Evolutionary conservation across 352 stramenopile species (phyloP).

Genomic region (Phytophthora pisi): DNA sequence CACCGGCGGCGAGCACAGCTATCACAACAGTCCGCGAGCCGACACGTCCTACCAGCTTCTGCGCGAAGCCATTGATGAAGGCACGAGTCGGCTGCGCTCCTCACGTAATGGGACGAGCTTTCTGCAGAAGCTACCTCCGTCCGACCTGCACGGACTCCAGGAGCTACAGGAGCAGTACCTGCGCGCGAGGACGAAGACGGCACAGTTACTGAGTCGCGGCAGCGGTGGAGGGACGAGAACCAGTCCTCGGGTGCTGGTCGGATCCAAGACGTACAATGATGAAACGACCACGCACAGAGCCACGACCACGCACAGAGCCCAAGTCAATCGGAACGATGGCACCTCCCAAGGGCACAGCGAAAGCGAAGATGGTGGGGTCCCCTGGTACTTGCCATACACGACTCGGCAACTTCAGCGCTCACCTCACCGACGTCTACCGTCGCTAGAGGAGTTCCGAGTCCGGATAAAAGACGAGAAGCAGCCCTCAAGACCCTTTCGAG

Average conservation of each 20-base stretch:
- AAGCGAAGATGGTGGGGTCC: conserved; percentile 4
- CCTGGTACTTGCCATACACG: conserved; percentile 75
- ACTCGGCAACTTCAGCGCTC: conserved; percentile 55
- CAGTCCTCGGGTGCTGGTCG: conserved; percentile 7
- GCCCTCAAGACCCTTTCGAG: conserved; percentile 36
- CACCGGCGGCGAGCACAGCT: conserved; percentile 6
- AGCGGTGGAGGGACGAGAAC: not conserved
- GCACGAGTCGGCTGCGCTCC: conserved; percentile 48
- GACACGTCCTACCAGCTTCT: conserved; percentile 59
- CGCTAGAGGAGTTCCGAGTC: conserved; percentile 50
- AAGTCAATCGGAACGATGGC: conserved; percentile 18
- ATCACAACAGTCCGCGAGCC: conserved; percentile 4
- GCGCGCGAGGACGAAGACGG: conserved; percentile 11
- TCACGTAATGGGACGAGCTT: conserved; percentile 59
- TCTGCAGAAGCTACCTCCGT: conserved; percentile 39
- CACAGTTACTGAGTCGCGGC: not conserved
- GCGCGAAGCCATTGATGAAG: conserved; percentile 57
- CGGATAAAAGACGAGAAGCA: conserved; percentile 54
- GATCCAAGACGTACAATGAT: not conserved
- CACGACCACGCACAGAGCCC: not conserved
- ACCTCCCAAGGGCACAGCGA: not conserved
- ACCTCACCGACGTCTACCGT: conserved; percentile 50
- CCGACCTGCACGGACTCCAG: conserved; percentile 40
- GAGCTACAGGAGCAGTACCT: conserved; percentile 46
- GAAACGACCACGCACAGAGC: not conserved